A percentile compares a stretch with the other conserved stretches of the same genome.
These are phyloP conservation scores for Aschersonia sp. DNA, from an alignment of 2,329 filamentous ascomycete genomes.

Conservation along the genomic window DNA sequence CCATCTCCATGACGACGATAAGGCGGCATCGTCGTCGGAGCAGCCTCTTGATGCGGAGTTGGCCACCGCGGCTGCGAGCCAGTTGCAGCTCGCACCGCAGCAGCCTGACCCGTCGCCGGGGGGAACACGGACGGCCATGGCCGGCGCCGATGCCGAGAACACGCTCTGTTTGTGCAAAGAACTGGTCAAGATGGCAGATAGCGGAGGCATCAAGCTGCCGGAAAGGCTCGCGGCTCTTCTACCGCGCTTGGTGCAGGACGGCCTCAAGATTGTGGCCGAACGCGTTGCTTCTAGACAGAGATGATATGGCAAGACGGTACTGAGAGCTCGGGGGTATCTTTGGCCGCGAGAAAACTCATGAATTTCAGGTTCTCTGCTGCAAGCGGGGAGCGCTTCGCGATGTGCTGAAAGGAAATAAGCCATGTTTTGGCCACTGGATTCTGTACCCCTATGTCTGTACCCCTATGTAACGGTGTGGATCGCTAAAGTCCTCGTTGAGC, in stretches of 20 bases:
- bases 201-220: conserved; percentile 20
- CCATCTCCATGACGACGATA: too few species aligned
- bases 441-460: conserved; percentile 3
- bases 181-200: conserved; percentile 29
- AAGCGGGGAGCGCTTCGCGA: conserved; percentile 9
- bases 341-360: conserved; percentile 14
- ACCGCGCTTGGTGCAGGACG: conserved; percentile 33
- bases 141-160: conserved; percentile 44
- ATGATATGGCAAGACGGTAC: not conserved
- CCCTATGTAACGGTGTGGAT: conserved; percentile 13
- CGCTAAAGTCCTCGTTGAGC: conserved; percentile 16
- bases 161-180: conserved; percentile 43
- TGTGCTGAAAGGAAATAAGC: conserved; percentile 19
- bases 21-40: too few species aligned
- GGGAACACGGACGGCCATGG: conserved; percentile 14
- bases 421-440: conserved; percentile 18
- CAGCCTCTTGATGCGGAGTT: too few species aligned
- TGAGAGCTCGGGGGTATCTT: conserved; percentile 11
- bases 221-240: conserved; percentile 23
- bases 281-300: not conserved
- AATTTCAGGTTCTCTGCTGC: conserved; percentile 15
- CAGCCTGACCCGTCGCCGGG: too few species aligned
- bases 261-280: conserved; percentile 9
- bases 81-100: too few species aligned
- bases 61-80: too few species aligned